Evolutionary conservation across 2,329 filamentous ascomycete genomes (phyloP).

Genomic region (Hyphodiscus sp.): DNA sequence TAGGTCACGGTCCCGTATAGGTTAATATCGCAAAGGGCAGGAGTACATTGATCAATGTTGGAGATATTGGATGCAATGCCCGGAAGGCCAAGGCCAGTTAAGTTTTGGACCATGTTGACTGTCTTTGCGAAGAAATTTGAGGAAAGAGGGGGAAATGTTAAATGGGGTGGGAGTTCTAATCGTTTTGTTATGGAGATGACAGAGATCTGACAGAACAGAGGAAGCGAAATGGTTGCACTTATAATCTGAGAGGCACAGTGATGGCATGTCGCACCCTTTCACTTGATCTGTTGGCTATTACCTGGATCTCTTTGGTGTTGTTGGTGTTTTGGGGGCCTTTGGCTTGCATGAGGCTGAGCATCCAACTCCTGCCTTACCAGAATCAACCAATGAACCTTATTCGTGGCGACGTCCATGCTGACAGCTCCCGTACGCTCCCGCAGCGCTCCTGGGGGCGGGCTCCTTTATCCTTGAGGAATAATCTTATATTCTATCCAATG

Average conservation of each 20-base stretch:
- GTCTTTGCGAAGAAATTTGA: not conserved
- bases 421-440: too few species aligned
- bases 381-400: not conserved
- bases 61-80: constrained; percentile 11
- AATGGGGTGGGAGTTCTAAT: not conserved
- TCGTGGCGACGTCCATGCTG: too few species aligned
- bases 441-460: too few species aligned
- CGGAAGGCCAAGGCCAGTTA: constrained; percentile 2
- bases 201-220: not conserved
- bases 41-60: constrained; percentile 10
- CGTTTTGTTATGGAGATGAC: not conserved
- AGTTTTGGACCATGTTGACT: not conserved
- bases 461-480: not conserved
- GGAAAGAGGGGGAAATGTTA: not conserved
- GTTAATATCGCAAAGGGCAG: constrained; percentile 8
- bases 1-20: constrained; percentile 4
- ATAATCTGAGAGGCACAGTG: not conserved
- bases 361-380: not conserved
- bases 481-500: not conserved
- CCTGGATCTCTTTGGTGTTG: not conserved
- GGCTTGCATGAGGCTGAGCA: not conserved
- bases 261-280: not conserved
- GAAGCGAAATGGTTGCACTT: not conserved
- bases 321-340: not conserved
- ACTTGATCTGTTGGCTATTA: not conserved